Evolutionary conservation across 2,329 filamentous ascomycete genomes (phyloP).

Genomic region (Zymoseptoria brevis): DNA sequence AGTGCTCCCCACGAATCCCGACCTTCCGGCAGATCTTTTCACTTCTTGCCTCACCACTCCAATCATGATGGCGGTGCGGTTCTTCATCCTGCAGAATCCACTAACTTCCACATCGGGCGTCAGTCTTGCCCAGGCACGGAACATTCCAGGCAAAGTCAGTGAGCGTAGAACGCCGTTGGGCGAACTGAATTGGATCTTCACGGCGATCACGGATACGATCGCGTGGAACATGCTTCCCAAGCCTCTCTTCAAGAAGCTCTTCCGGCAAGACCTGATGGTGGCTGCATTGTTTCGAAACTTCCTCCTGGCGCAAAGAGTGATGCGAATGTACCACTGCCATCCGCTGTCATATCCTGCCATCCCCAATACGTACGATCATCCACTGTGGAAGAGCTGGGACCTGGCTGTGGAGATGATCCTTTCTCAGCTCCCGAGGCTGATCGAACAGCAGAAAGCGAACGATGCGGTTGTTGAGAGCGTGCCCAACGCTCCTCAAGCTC

Average conservation of each 20-base stretch:
- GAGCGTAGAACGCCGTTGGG: constrained; percentile 89
- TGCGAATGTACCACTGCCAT: constrained; percentile 93
- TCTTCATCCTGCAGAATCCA: constrained; percentile 91
- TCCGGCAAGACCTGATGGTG: constrained; percentile 97
- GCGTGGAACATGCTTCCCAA: constrained; percentile 93
- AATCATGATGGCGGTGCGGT: constrained; percentile 94
- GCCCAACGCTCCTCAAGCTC: constrained; percentile 6
- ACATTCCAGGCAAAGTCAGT: constrained; percentile 82
- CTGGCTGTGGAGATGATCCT: constrained; percentile 92
- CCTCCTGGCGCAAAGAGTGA: constrained; percentile 84
- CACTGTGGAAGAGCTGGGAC: constrained; percentile 96
- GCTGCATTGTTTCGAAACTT: constrained; percentile 95
- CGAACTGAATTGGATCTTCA: constrained; percentile 99
- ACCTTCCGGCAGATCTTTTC: constrained; percentile 88
- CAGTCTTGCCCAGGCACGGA: constrained; percentile 73
- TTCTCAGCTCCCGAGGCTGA: constrained; percentile 74
- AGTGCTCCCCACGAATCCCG: constrained; percentile 87
- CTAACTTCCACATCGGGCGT: constrained; percentile 50
- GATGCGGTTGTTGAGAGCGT: constrained; percentile 19
- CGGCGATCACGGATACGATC: constrained; percentile 96
- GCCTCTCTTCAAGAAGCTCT: constrained; percentile 90
- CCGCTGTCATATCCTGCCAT: constrained; percentile 85
- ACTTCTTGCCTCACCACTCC: constrained; percentile 93
- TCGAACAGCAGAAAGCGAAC: constrained; percentile 65
- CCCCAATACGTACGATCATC: constrained; percentile 91